Conservation (phyloP, 805 yeast species). For the Ogataea philodendri region DNA sequence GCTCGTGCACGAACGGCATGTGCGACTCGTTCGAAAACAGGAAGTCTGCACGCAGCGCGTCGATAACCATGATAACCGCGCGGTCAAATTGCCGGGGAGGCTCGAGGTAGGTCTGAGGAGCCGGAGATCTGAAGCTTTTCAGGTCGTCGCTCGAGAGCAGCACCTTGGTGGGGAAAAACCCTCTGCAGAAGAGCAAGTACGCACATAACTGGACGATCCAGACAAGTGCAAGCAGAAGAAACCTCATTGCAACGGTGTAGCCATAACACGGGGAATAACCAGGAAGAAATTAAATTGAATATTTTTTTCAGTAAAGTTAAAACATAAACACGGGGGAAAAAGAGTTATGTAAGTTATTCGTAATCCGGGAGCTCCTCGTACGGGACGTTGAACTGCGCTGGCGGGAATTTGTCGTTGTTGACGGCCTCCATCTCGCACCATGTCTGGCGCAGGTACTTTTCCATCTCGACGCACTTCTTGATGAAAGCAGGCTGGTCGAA, state of each 20-base stretch:
- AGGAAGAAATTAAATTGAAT: slow-evolving; percentile 1
- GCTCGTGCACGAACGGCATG: slow-evolving; percentile 63
- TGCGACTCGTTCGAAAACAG: slow-evolving; percentile 62
- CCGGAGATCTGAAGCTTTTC: slow-evolving; percentile 33
- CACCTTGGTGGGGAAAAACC: slow-evolving; percentile 90
- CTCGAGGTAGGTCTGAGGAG: slow-evolving; percentile 29
- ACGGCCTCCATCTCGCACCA: slow-evolving; percentile 36
- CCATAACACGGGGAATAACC: slow-evolving; percentile 1
- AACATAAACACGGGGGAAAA: no score
- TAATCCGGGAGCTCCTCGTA: slow-evolving; percentile 23
- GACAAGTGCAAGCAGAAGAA: slow-evolving; percentile 20
- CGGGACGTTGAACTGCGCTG: slow-evolving; percentile 23
- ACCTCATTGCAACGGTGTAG: slow-evolving; percentile 12
- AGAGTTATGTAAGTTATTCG: no score
- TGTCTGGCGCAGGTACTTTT: slow-evolving; percentile 28
- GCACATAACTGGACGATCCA: slow-evolving; percentile 47
- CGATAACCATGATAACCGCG: slow-evolving; percentile 81
- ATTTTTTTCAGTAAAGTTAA: no score
- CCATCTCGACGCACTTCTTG: slow-evolving; percentile 30
- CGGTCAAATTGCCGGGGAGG: slow-evolving; percentile 54
- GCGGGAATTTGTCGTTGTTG: slow-evolving; percentile 30
- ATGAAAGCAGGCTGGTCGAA: slow-evolving; percentile 32
- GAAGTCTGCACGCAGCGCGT: slow-evolving; percentile 90
- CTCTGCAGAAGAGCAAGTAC: slow-evolving; percentile 63
- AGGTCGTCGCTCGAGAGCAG: slow-evolving; percentile 60